Base-by-base conservation (phyloP, 2,329 filamentous ascomycete genomes). In the Ophiostoma pallidulum region DNA sequence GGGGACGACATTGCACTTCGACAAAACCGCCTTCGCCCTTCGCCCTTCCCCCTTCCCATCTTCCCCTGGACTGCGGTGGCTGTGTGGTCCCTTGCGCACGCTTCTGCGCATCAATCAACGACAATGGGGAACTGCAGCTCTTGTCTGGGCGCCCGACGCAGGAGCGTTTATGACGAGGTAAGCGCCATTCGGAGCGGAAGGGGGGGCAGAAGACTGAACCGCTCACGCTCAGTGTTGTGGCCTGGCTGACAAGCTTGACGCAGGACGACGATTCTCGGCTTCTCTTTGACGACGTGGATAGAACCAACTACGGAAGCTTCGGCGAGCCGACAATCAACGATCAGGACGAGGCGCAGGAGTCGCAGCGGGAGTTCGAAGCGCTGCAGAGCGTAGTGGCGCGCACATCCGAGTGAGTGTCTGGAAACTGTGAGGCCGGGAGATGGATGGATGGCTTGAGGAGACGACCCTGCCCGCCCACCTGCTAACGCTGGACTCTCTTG, bases 401-500 rank as follows among this genome's bases (percentile, higher is more conserved):
- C 54, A 82, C 79, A 41, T 80, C 79, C 41, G 77, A 80, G 79
- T 82, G 68, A 59, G 18, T n/a, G n/a, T n/a, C n/a, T n/a, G n/a
- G n/a, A n/a, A n/a, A n/a, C n/a, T n/a, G n/a, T n/a, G n/a, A n/a
- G n/a, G n/a, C n/a, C n/a, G n/a, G n/a, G n/a, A n/a, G n/a, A n/a
- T n/a, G n/a, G n/a, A n/a, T n/a, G n/a, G n/a, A n/a, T n/a, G n/a
- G n/a, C n/a, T n/a, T n/a, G n/a, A n/a, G n/a, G 38, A 14, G 28
- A 29, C 28, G 28, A 13, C 28, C 28, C 28, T 32, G 38, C 43
- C 32, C 14, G 20, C 41, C 12, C 18, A 40, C 52, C n/a, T 29
- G 24, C 40, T 41, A 41, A 41, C 40, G 3, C n/a, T 14, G 6
- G 4, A n/a, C 9, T 6, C 20, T 33, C n/a, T 33, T 33, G 7